These are phyloP conservation scores for Trichosanthes truncata DNA, from an alignment of 306 rosid genomes.

Conservation along the genomic window DNA sequence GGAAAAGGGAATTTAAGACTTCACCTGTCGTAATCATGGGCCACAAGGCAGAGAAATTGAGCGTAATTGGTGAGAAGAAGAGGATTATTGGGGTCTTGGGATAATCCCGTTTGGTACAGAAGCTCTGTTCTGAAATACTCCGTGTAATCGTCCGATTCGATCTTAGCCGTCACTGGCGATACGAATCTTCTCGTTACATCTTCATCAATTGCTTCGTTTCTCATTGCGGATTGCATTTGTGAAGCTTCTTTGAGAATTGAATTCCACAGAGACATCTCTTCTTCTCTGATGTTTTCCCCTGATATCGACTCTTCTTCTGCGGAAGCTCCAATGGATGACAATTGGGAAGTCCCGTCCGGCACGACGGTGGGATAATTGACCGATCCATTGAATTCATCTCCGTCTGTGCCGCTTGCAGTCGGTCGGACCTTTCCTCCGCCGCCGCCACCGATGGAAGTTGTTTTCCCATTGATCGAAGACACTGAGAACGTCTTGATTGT, in stretches of 20 bases:
- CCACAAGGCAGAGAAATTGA: constrained; percentile 64
- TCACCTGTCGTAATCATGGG: constrained; percentile 49
- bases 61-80: constrained; percentile 78
- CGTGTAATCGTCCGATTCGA: constrained; percentile 47
- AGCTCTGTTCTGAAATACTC: constrained; percentile 48
- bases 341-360: constrained; percentile 8
- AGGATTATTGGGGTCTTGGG: constrained; percentile 36
- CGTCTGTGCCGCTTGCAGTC: constrained; percentile 10
- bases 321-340: background rate
- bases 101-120: constrained; percentile 35
- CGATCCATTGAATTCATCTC: background rate
- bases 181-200: constrained; percentile 24
- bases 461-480: background rate
- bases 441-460: background rate
- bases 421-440: constrained; percentile 13
- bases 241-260: constrained; percentile 50
- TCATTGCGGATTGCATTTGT: constrained; percentile 23
- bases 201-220: constrained; percentile 29
- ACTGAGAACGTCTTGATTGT: background rate
- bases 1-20: background rate
- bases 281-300: constrained; percentile 10
- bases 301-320: constrained; percentile 5
- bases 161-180: constrained; percentile 38
- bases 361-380: constrained; percentile 6
- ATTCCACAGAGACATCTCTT: constrained; percentile 41